A percentile compares a stretch with the other conserved stretches of the same genome.
phyloP scores from a whole-genome alignment of 2,329 filamentous ascomycete genomes.

The Fusarium sp. region DNA sequence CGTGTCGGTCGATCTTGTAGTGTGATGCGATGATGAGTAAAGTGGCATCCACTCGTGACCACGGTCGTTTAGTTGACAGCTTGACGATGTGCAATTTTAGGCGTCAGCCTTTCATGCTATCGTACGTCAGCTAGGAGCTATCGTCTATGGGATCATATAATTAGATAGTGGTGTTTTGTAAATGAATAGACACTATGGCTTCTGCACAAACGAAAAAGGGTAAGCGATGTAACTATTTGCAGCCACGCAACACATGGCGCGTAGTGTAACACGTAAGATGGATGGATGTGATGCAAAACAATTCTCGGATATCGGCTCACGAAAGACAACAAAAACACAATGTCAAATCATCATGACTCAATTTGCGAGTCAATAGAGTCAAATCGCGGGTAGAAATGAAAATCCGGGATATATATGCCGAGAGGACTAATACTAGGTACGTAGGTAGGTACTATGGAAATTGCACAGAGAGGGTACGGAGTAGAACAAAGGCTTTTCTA shows the following conservation, averaged over 20 bases:
- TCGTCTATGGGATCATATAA: no score
- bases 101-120: constrained; percentile 8
- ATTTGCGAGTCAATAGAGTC: neutral
- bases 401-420: constrained; percentile 33
- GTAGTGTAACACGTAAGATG: neutral
- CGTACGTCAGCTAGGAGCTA: constrained; percentile 17
- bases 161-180: neutral
- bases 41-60: constrained; percentile 1
- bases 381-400: neutral
- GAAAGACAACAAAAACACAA: no score
- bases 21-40: constrained; percentile 4
- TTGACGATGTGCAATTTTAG: neutral
- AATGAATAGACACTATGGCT: neutral
- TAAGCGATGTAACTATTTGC: neutral
- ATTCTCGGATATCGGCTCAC: constrained; percentile 33
- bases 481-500: neutral
- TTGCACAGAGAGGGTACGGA: neutral
- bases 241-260: constrained; percentile 16
- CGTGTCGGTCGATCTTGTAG: constrained; percentile 16
- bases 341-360: constrained; percentile 10
- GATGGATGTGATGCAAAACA: neutral
- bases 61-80: neutral
- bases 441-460: neutral
- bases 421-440: neutral
- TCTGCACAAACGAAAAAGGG: neutral